These are phyloP conservation scores for Fusarium cyanostomum DNA, from an alignment of 2,329 filamentous ascomycete species.

Conservation along the genomic window DNA sequence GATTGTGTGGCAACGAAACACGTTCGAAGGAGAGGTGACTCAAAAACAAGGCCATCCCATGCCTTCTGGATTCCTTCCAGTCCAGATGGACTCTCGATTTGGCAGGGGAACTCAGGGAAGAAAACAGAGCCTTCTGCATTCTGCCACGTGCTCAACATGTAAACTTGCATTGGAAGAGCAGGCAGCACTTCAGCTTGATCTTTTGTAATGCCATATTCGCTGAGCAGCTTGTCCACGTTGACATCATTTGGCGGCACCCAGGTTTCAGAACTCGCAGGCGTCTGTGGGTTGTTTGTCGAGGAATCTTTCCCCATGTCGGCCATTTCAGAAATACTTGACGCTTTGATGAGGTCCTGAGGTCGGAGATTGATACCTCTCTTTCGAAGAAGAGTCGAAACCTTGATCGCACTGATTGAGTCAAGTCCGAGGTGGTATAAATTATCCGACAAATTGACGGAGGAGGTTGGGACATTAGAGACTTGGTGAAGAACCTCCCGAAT, in stretches of 20 bases:
- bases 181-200: constrained; percentile 70
- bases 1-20: constrained; percentile 65
- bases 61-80: constrained; percentile 59
- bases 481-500: constrained; percentile 61
- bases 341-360: constrained; percentile 76
- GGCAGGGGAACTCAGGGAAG: constrained; percentile 76
- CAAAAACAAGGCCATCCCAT: constrained; percentile 67
- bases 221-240: constrained; percentile 52
- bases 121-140: constrained; percentile 73
- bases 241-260: constrained; percentile 51
- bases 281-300: neutral
- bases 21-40: constrained; percentile 75
- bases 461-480: constrained; percentile 68
- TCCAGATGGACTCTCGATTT: constrained; percentile 53
- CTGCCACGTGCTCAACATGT: constrained; percentile 83
- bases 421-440: constrained; percentile 86
- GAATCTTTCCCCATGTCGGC: constrained; percentile 45
- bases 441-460: constrained; percentile 67
- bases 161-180: constrained; percentile 78
- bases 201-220: constrained; percentile 51
- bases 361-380: constrained; percentile 69
- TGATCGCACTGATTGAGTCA: constrained; percentile 92
- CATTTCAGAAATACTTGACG: constrained; percentile 73
- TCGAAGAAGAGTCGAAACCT: constrained; percentile 76
- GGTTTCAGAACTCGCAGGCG: neutral